Conservation (phyloP, 768 basidiomycete species). For the Pisolithus marmoratus region DNA sequence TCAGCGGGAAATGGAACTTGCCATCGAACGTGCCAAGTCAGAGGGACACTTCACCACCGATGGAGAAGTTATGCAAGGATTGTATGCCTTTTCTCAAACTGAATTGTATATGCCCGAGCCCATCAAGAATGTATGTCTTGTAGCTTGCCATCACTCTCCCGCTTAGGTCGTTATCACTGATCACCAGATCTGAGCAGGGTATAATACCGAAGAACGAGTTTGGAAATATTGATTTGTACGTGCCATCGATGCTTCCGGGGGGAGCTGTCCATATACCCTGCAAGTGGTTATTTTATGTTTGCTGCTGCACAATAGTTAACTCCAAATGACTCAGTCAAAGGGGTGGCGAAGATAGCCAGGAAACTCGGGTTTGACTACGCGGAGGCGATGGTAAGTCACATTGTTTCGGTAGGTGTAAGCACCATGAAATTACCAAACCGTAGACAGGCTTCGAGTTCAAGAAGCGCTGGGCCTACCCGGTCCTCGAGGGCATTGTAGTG, state of each 20-base stretch:
- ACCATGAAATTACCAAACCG: background rate
- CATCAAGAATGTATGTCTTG: constrained; percentile 66
- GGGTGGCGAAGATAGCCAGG: constrained; percentile 82
- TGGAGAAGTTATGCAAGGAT: constrained; percentile 72
- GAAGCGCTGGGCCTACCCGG: constrained; percentile 81
- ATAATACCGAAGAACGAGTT: constrained; percentile 92
- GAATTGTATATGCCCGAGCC: constrained; percentile 75
- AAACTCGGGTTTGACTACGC: constrained; percentile 85
- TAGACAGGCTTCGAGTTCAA: constrained; percentile 97
- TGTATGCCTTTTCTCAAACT: constrained; percentile 85
- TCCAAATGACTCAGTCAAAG: constrained; percentile 53
- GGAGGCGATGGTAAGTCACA: constrained; percentile 82
- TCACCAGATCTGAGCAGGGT: constrained; percentile 48
- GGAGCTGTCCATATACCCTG: constrained; percentile 90
- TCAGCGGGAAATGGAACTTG: constrained; percentile 66
- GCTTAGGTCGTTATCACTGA: constrained; percentile 4
- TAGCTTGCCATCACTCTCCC: constrained; percentile 3
- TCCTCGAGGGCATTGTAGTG: constrained; percentile 81
- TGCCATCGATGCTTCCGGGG: constrained; percentile 86
- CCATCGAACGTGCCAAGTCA: constrained; percentile 34
- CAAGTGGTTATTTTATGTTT: constrained; percentile 36
- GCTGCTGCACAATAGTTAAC: constrained; percentile 6
- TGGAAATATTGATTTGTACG: constrained; percentile 95
- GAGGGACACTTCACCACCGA: constrained; percentile 34
- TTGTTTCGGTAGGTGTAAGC: constrained; percentile 6